phyloP scores from a whole-genome alignment of 1,284 basidiomycete species.

The Papiliotrema flavescens region DNA sequence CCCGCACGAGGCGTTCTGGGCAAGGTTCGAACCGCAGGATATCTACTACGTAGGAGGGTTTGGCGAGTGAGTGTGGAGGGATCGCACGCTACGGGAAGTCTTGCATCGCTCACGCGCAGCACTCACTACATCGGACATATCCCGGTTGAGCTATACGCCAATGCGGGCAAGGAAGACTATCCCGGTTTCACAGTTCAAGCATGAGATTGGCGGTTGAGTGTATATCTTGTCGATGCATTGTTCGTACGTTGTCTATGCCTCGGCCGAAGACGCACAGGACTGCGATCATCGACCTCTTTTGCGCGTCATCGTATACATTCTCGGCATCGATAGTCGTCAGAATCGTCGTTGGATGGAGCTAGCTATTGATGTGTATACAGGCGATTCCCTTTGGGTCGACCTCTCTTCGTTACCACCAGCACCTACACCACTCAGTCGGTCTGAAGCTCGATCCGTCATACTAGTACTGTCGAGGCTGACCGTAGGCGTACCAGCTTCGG shows the following conservation, averaged over 20 bases:
- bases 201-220: neutral
- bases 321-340: no score
- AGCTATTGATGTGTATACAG: no score
- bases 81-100: neutral
- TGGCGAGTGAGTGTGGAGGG: constrained; percentile 54
- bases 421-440: neutral
- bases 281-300: no score
- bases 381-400: neutral
- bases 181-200: neutral
- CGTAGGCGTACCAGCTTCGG: constrained; percentile 31
- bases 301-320: no score
- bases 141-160: constrained; percentile 55
- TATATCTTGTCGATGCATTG: neutral
- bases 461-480: constrained; percentile 14
- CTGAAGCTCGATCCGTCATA: neutral
- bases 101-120: constrained; percentile 10
- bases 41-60: constrained; percentile 67
- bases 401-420: neutral
- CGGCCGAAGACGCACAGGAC: no score
- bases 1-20: constrained; percentile 43
- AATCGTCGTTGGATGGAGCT: no score
- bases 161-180: constrained; percentile 10
- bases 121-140: constrained; percentile 60
- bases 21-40: constrained; percentile 48
- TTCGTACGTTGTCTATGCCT: no score